Conservation (phyloP, 169 alveolate genomes). For the Eimeria brunetti region DNA sequence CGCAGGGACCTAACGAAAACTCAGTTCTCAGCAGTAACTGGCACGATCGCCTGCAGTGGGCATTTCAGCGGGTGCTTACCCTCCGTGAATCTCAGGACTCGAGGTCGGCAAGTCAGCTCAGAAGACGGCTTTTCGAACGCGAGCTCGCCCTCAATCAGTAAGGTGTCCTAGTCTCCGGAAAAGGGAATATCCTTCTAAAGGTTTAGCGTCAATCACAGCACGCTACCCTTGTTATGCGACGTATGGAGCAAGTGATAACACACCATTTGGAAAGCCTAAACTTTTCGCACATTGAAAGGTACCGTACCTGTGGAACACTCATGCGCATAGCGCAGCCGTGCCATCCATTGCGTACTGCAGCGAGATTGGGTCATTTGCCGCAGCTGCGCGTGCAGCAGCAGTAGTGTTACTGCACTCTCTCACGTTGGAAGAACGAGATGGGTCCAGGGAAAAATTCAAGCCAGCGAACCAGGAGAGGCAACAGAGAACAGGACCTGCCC, state of each 20-base stretch:
- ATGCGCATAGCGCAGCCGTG: background rate
- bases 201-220: background rate
- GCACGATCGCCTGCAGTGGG: conserved; percentile 82
- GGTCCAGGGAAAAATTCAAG: background rate
- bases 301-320: background rate
- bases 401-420: conserved; percentile 75
- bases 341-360: conserved; percentile 1
- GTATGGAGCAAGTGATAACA: background rate
- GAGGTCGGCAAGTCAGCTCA: conserved; percentile 36
- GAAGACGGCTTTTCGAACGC: conserved; percentile 70
- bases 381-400: conserved; percentile 82
- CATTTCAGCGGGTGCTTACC: conserved; percentile 67
- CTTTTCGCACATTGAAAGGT: background rate
- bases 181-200: background rate
- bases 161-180: background rate
- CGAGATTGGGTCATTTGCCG: conserved; percentile 77
- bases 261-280: background rate
- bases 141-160: conserved; percentile 67
- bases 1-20: conserved; percentile 74
- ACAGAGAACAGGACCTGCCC: conserved; percentile 47
- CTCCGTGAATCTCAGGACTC: conserved; percentile 68
- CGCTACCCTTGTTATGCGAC: background rate
- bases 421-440: conserved; percentile 37
- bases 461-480: conserved; percentile 9
- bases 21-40: conserved; percentile 79